These are phyloP conservation scores for Bruguiera gymnorhiza DNA, from an alignment of 345 rosid genomes.

Conservation along the genomic window DNA sequence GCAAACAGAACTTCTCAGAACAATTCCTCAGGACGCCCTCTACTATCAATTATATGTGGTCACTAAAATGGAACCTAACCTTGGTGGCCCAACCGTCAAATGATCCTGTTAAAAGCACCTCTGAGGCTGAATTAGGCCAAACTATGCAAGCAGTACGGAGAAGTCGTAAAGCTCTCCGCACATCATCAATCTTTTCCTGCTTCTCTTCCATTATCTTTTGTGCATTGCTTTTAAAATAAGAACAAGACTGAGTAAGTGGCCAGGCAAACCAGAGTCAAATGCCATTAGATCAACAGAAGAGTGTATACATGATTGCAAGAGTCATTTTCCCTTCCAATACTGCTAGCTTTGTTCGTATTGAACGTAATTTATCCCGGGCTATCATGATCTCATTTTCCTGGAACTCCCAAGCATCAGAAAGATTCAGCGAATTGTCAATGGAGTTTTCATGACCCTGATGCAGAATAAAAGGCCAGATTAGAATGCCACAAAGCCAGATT, in stretches of 20 bases:
- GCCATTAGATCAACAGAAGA: conserved; percentile 12
- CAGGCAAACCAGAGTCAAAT: conserved; percentile 8
- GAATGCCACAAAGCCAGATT: conserved; percentile 11
- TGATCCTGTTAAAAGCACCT: conserved; percentile 80
- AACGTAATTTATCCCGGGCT: conserved; percentile 66
- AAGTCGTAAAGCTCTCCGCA: conserved; percentile 54
- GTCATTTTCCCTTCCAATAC: conserved; percentile 94
- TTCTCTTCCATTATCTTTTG: conserved; percentile 70
- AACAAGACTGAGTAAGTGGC: conserved; percentile 1
- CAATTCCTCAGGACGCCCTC: too few species aligned
- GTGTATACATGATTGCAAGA: conserved; percentile 56
- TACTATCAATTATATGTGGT: background rate
- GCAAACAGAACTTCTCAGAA: too few species aligned
- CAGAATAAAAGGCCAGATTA: conserved; percentile 11
- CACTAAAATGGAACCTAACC: conserved; percentile 43
- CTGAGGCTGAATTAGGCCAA: conserved; percentile 85
- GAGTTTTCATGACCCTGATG: conserved; percentile 37
- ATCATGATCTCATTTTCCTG: conserved; percentile 71
- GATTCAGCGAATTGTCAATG: conserved; percentile 41
- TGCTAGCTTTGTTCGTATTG: conserved; percentile 74
- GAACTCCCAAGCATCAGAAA: conserved; percentile 82
- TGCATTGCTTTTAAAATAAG: conserved; percentile 49
- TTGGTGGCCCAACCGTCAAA: conserved; percentile 91
- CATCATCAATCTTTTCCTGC: conserved; percentile 66
- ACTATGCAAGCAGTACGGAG: conserved; percentile 66